Evolutionary conservation across 176 grass and related monocot genomes (phyloP), one percentile per base, ranked within the genome.

Genomic region (Guadua angustifolia): DNA sequence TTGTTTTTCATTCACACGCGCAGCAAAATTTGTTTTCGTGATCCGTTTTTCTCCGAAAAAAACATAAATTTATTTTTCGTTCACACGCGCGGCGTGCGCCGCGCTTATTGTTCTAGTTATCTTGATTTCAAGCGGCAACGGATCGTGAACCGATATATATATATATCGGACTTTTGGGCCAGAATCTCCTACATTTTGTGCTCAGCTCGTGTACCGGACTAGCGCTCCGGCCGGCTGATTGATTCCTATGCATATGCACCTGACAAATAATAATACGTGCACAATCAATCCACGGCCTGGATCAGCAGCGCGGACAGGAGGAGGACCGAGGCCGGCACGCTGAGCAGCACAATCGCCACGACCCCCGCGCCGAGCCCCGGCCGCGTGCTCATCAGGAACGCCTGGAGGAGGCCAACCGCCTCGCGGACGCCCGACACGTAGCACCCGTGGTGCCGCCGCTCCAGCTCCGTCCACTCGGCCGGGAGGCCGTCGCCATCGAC

Each of bases 371-470:
- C 88, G 10, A 90, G 69, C 53, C 87, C 83, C 65, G 95, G 95
- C 45, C 91, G 75, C 32, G 79, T 62, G 73, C 77, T 81, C 56
- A 94, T 43, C 81, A 97, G 68, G 8, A 93, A 0, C 39, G 55
- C 75, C 82, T 87, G 89, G 66, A 98, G 68, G 45, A 91, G 8
- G 14, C 66, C 90, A 46, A 73, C 44, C 56, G 88, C 62, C 21
- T 67, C 73, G 63, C 63, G 88, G 66, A 93, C 95, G 67, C 86
- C 90, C 0, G 82, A 80, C 21, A 80, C 59, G 81, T 88, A 93
- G 73, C 70, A 82, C 84, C 53, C 80, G 66, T 91, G 59, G 66
- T 90, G 86, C 60, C 88, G 86, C 82, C 86, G 90, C 75, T 97
- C 91, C 91, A 90, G 86, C 45, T 83, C 88, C 77, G 79, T 87